These are phyloP conservation scores for Colletotrichum lini DNA, from an alignment of 2,329 filamentous ascomycete genomes.

Conservation along the genomic window DNA sequence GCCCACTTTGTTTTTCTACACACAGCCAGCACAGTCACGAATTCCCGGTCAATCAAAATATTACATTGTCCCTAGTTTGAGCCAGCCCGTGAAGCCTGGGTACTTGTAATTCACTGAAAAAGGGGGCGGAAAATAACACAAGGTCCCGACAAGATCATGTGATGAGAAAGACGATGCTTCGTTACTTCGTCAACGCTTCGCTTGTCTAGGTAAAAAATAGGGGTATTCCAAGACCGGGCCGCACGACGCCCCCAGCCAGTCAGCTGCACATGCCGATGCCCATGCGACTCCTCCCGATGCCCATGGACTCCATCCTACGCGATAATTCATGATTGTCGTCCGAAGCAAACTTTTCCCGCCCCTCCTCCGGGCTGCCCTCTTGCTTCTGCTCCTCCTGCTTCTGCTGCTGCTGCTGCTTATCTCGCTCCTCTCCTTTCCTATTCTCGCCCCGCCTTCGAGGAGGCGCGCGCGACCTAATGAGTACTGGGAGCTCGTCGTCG, in stretches of 20 bases:
- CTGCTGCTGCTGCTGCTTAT: not conserved
- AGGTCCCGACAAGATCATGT: too few species aligned
- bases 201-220: conserved; percentile 15
- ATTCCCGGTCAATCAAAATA: too few species aligned
- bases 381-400: conserved; percentile 11
- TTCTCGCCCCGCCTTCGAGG: not conserved
- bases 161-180: not conserved
- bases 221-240: conserved; percentile 32
- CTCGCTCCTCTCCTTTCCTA: not conserved
- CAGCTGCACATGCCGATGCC: conserved; percentile 44
- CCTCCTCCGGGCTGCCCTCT: not conserved
- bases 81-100: too few species aligned
- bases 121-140: too few species aligned
- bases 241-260: conserved; percentile 31
- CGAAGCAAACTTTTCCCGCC: conserved; percentile 35
- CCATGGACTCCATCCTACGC: conserved; percentile 52
- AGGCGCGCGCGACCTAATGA: conserved; percentile 27
- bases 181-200: conserved; percentile 8
- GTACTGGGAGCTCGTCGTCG: conserved; percentile 36
- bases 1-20: not conserved
- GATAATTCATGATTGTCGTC: conserved; percentile 44
- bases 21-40: too few species aligned
- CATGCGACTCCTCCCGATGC: conserved; percentile 47
- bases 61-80: too few species aligned
- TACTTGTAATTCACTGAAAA: too few species aligned